These are phyloP conservation scores for Acephala macrosclerotiorum DNA, from an alignment of 2,329 filamentous ascomycete genomes.

Conservation along the genomic window DNA sequence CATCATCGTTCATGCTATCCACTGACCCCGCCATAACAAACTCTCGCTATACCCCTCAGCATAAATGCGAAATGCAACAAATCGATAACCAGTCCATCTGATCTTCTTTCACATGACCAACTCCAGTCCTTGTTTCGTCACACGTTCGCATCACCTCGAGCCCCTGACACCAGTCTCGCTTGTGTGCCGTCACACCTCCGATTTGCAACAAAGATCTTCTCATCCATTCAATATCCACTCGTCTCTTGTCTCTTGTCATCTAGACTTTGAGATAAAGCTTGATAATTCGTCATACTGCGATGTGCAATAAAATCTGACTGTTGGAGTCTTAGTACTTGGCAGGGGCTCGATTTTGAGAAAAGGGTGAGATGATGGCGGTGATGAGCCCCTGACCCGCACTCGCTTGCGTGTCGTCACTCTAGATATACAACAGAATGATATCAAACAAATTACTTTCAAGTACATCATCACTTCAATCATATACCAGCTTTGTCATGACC, in stretches of 20 bases:
- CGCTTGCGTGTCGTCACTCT: background rate
- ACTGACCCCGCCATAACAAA: background rate
- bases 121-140: background rate
- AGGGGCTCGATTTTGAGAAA: no score
- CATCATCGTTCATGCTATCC: background rate
- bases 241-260: no score
- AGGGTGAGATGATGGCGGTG: background rate
- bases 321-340: no score
- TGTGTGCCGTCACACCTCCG: background rate
- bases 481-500: no score
- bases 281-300: background rate
- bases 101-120: background rate
- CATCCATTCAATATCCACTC: background rate
- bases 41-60: background rate
- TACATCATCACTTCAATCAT: no score
- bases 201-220: background rate
- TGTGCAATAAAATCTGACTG: background rate
- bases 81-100: background rate
- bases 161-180: background rate
- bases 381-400: background rate
- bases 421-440: background rate
- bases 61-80: background rate
- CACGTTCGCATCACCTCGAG: background rate
- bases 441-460: no score
- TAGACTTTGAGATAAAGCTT: background rate